A percentile compares a stretch with the other conserved stretches of the same genome.
Conservation (phyloP, 2,329 filamentous ascomycete species). For the Teratosphaeria gauchensis region DNA sequence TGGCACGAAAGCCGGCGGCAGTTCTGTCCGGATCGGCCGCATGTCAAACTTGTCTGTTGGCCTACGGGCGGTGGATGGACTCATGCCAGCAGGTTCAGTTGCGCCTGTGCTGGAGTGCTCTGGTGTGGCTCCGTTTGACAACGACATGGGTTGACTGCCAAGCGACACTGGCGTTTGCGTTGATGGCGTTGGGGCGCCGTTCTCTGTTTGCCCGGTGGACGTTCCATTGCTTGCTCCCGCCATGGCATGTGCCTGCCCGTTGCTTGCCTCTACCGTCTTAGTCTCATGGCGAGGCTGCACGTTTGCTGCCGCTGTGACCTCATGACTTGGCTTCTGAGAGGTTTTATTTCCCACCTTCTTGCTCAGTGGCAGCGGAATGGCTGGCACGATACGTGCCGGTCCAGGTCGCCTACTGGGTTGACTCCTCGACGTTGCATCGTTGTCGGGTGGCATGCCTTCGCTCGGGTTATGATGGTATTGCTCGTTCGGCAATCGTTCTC, state of each 20-base stretch:
- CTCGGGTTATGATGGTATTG: not conserved
- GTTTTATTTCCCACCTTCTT: constrained; percentile 4
- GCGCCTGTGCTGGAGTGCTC: constrained; percentile 2
- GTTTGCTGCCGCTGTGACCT: constrained; percentile 1
- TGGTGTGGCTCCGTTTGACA: constrained; percentile 9
- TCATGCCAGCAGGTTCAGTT: not conserved
- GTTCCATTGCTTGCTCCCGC: not conserved
- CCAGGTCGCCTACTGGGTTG: constrained; percentile 10
- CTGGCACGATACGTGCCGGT: constrained; percentile 18
- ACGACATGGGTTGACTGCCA: constrained; percentile 9
- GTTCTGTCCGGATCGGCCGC: constrained; percentile 18
- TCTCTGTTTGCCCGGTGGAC: not conserved
- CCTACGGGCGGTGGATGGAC: constrained; percentile 10
- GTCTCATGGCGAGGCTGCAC: not conserved
- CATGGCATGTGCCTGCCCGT: not conserved
- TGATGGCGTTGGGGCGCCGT: not conserved
- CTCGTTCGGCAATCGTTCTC: not conserved
- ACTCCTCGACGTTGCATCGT: constrained; percentile 3
- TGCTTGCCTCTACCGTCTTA: not conserved
- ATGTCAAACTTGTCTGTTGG: constrained; percentile 16
- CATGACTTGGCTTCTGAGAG: constrained; percentile 6
- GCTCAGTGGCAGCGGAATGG: constrained; percentile 22
- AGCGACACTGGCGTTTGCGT: constrained; percentile 8
- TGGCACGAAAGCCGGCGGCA: constrained; percentile 24
- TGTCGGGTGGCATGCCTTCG: constrained; percentile 13